A percentile compares a stretch with the other conserved stretches of the same genome.
These are phyloP conservation scores for Dillenia turbinata DNA, from an alignment of 164 flowering plant species.

Conservation along the genomic window DNA sequence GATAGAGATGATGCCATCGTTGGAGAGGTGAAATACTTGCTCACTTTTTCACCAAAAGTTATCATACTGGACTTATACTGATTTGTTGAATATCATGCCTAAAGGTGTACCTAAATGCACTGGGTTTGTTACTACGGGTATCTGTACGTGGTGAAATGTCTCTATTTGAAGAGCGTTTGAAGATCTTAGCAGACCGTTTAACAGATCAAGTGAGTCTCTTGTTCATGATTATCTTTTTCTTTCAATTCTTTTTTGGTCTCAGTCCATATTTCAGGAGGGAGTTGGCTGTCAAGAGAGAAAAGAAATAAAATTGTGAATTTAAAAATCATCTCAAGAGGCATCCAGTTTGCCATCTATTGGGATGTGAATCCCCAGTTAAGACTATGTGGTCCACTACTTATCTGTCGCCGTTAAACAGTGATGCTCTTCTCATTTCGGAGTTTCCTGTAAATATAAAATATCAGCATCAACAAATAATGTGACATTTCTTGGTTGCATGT, in stretches of 20 bases:
- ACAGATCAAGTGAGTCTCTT: conserved; percentile 54
- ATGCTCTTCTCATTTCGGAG: too few species aligned
- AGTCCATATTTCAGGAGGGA: too few species aligned
- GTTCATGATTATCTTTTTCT: neutral
- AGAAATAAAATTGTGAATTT: neutral
- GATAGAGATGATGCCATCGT: conserved; percentile 53
- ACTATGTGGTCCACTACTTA: neutral
- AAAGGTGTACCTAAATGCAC: conserved; percentile 83
- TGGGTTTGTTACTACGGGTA: conserved; percentile 69
- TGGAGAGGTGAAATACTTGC: conserved; percentile 47
- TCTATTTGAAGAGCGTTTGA: conserved; percentile 52
- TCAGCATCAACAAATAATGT: neutral
- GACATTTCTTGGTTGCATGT: neutral
- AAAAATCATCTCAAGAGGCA: neutral
- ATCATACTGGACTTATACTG: neutral
- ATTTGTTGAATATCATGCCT: conserved; percentile 4
- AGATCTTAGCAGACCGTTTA: conserved; percentile 37
- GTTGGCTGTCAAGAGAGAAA: too few species aligned
- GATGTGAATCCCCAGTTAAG: neutral
- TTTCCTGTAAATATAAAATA: too few species aligned
- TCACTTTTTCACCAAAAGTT: neutral
- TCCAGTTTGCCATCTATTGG: neutral
- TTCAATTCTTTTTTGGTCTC: too few species aligned
- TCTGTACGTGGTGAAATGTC: conserved; percentile 47
- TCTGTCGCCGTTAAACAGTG: too few species aligned